A percentile compares a stretch with the other conserved stretches of the same genome.
phyloP scores from a whole-genome alignment of 163 green algal species.

The Scenedesmus sp. region DNA sequence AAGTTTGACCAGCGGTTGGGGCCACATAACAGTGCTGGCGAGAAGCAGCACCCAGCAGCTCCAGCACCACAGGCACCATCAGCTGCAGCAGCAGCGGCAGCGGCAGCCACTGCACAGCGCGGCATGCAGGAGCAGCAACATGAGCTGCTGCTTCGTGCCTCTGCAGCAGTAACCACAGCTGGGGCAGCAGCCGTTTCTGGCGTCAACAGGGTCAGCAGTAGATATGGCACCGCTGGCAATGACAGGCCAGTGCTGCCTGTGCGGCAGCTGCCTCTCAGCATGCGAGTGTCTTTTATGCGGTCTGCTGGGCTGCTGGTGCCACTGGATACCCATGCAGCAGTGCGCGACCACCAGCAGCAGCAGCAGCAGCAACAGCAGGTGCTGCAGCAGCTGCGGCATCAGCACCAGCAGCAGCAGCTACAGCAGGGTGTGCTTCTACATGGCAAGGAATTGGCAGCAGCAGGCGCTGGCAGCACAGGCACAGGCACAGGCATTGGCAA shows the following conservation, averaged over 20 bases:
- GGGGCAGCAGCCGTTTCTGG: background rate
- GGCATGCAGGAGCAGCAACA: background rate
- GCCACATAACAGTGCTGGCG: background rate
- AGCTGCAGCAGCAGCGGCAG: background rate
- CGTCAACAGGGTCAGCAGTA: too few relatives aligned
- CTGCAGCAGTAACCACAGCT: background rate
- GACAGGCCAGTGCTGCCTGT: background rate
- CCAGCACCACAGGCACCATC: background rate
- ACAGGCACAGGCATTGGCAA: background rate
- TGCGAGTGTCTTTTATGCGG: slow-evolving; percentile 9
- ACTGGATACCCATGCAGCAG: background rate
- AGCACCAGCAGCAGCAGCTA: background rate
- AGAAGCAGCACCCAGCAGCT: background rate
- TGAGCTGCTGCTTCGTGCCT: background rate
- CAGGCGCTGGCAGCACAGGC: background rate
- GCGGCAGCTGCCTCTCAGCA: background rate
- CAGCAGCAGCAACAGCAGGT: background rate
- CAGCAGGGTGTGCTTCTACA: background rate
- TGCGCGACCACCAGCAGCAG: slow-evolving; percentile 8
- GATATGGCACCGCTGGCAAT: background rate
- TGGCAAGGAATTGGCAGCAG: background rate
- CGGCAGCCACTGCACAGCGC: background rate
- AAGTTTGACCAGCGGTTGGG: slow-evolving; percentile 1
- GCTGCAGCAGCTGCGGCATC: background rate
- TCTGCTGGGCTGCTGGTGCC: slow-evolving; percentile 3